Evolutionary conservation across 306 rosid genomes (phyloP).

Genomic region (Glycyrrhiza uralensis): DNA sequence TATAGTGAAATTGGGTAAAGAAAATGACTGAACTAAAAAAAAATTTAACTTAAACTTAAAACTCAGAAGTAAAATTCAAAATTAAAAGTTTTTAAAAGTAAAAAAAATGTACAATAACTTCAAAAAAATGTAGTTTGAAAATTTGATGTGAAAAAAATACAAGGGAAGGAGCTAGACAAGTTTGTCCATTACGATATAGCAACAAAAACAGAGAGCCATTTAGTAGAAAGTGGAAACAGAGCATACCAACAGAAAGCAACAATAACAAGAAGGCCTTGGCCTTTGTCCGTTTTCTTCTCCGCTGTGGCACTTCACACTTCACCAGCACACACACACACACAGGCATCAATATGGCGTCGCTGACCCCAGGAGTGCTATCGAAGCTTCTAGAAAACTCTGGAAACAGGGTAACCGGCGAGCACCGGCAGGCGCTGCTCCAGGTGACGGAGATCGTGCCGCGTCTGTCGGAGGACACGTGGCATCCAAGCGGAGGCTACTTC

Average conservation of each 20-base stretch:
- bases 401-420: conserved; percentile 47
- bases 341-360: conserved; percentile 72
- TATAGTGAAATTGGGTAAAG: too few relatives aligned
- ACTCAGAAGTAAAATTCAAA: too few relatives aligned
- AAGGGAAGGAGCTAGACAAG: too few relatives aligned
- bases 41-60: too few relatives aligned
- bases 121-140: neutral
- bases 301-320: neutral
- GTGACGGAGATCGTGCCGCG: conserved; percentile 67
- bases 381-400: conserved; percentile 65
- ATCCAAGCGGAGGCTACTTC: conserved; percentile 58
- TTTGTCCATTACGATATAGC: too few relatives aligned
- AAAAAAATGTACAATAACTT: too few relatives aligned
- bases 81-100: too few relatives aligned
- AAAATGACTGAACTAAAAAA: too few relatives aligned
- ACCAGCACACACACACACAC: too few relatives aligned
- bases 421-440: conserved; percentile 71
- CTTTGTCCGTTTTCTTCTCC: too few relatives aligned
- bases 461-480: conserved; percentile 48
- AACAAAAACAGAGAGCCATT: too few relatives aligned
- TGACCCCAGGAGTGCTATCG: conserved; percentile 65
- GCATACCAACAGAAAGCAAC: neutral
- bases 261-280: too few relatives aligned
- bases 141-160: neutral
- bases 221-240: neutral